Percentiles rank a stretch among this genome's conserved stretches.
These are phyloP conservation scores for Salvia miltiorrhiza DNA, from an alignment of 257 asterid species.

Conservation along the genomic window DNA sequence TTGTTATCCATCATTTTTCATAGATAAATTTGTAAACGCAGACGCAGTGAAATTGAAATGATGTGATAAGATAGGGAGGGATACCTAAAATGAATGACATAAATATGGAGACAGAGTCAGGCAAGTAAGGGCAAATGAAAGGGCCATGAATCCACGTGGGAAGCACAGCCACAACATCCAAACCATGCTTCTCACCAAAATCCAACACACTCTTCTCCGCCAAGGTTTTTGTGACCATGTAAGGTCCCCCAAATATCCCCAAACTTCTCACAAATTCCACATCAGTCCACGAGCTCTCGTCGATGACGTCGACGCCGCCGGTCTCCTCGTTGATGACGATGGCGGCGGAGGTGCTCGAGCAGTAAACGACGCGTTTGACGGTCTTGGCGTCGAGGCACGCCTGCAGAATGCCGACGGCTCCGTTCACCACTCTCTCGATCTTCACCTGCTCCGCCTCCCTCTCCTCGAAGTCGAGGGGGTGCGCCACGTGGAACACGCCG, in stretches of 20 bases:
- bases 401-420: conserved; percentile 29
- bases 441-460: no score
- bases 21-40: no score
- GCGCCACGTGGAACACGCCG: no score
- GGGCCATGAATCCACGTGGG: conserved; percentile 56
- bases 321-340: neutral
- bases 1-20: no score
- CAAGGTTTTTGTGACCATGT: conserved; percentile 36
- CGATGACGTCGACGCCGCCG: conserved; percentile 5
- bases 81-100: conserved; percentile 46
- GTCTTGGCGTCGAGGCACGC: conserved; percentile 4
- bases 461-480: no score
- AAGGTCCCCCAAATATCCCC: conserved; percentile 15
- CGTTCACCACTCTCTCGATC: conserved; percentile 19
- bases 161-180: conserved; percentile 43
- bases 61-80: no score
- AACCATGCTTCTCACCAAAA: conserved; percentile 37
- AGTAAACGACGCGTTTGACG: neutral
- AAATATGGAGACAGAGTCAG: conserved; percentile 26
- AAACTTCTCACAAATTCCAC: conserved; percentile 21
- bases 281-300: conserved; percentile 44
- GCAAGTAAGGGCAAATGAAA: conserved; percentile 37
- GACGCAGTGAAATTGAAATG: no score
- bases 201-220: conserved; percentile 43
- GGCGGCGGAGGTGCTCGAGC: conserved; percentile 21